phyloP scores from a whole-genome alignment of 192 early-diverging fungal species.

The Podila verticillata region DNA sequence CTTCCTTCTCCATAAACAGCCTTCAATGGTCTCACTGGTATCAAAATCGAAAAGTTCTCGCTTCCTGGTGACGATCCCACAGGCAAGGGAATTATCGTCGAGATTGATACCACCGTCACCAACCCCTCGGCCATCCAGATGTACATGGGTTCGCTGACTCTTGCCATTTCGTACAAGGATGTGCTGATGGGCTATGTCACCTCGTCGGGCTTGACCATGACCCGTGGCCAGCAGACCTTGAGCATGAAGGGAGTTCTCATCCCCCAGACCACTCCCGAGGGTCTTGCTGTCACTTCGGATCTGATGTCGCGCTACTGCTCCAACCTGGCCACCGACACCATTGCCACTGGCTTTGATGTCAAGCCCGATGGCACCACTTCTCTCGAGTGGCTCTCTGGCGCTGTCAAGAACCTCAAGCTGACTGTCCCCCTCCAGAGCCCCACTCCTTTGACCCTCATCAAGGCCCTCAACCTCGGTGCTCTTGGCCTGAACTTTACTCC shows the following conservation, averaged over 20 bases:
- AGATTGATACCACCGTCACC: slow-evolving; percentile 52
- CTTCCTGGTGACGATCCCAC: slow-evolving; percentile 58
- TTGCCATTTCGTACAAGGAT: slow-evolving; percentile 54
- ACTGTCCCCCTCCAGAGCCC: slow-evolving; percentile 43
- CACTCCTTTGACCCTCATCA: slow-evolving; percentile 49
- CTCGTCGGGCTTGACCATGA: slow-evolving; percentile 46
- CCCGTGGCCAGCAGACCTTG: slow-evolving; percentile 48
- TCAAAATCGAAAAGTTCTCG: slow-evolving; percentile 55
- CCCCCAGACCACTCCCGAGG: slow-evolving; percentile 48
- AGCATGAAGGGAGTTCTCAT: slow-evolving; percentile 54
- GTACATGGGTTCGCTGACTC: slow-evolving; percentile 57
- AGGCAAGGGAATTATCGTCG: slow-evolving; percentile 59
- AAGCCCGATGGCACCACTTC: slow-evolving; percentile 48
- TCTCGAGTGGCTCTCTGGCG: slow-evolving; percentile 39
- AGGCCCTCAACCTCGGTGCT: slow-evolving; percentile 53
- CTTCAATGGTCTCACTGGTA: slow-evolving; percentile 58
- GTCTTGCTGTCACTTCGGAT: slow-evolving; percentile 47
- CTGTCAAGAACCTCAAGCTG: slow-evolving; percentile 40
- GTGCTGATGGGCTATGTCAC: slow-evolving; percentile 53
- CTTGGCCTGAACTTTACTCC: slow-evolving; percentile 51
- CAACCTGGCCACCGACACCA: slow-evolving; percentile 32
- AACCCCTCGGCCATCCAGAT: slow-evolving; percentile 62
- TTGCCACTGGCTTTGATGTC: slow-evolving; percentile 51
- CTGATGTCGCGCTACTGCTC: slow-evolving; percentile 57
- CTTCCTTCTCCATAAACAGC: not conserved